Conservation (phyloP, 1,139 yeast species). For the Kodamaea sp. region DNA sequence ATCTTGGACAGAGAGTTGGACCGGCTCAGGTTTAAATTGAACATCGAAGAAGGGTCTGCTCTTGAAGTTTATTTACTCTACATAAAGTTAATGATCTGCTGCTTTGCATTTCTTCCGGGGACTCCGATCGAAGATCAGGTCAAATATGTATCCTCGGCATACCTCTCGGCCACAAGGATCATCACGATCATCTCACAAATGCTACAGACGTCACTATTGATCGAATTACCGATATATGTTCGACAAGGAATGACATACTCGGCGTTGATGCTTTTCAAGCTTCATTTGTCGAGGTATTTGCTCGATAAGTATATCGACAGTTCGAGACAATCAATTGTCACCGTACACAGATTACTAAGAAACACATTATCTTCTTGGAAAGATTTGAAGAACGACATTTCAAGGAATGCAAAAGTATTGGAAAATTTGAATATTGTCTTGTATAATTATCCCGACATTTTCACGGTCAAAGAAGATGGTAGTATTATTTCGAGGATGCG, state of each 20-base stretch:
- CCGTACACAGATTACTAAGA: conserved; percentile 82
- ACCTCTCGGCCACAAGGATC: conserved; percentile 75
- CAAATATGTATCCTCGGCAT: conserved; percentile 77
- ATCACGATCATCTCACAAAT: conserved; percentile 74
- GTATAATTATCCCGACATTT: conserved; percentile 82
- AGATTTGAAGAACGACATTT: conserved; percentile 83
- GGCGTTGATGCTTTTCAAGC: conserved; percentile 72
- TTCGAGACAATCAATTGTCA: conserved; percentile 88
- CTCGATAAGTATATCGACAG: conserved; percentile 79
- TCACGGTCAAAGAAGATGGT: conserved; percentile 35
- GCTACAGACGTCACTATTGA: conserved; percentile 54
- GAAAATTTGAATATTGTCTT: conserved; percentile 86
- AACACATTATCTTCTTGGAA: conserved; percentile 91
- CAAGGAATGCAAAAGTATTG: conserved; percentile 88
- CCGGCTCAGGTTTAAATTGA: conserved; percentile 59
- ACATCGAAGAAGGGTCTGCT: conserved; percentile 56
- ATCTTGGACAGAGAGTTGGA: conserved; percentile 78
- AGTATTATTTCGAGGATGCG: conserved; percentile 87
- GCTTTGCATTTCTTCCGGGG: conserved; percentile 88
- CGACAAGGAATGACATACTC: conserved; percentile 83
- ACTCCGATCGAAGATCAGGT: conserved; percentile 88
- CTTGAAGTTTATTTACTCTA: conserved; percentile 81
- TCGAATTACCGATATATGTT: conserved; percentile 82
- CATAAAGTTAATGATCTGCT: conserved; percentile 76
- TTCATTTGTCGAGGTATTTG: conserved; percentile 76